Percentiles rank a stretch among this genome's conserved stretches.
Evolutionary conservation across 2,329 filamentous ascomycete species (phyloP).

Genomic region (Talaromyces pinophilus): DNA sequence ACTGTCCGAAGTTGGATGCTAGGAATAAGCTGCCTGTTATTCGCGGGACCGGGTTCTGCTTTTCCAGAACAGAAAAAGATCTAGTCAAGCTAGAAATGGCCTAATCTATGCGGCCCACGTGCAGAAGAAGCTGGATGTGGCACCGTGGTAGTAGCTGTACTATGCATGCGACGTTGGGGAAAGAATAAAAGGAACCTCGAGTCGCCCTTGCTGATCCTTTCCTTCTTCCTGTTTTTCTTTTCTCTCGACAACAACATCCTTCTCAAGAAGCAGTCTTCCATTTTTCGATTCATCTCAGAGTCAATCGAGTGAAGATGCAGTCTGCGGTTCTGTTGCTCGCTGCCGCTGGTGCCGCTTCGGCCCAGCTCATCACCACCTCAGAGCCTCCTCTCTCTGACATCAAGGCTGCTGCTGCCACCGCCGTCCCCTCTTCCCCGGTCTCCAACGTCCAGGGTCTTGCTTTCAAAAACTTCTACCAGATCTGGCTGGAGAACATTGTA

Average conservation of each 20-base stretch:
- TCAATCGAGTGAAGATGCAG: slow-evolving; percentile 50
- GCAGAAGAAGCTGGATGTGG: background rate
- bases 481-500: slow-evolving; percentile 77
- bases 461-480: slow-evolving; percentile 70
- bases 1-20: background rate
- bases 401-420: slow-evolving; percentile 53
- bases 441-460: slow-evolving; percentile 68
- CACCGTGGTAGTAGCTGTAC: slow-evolving; percentile 1
- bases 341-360: slow-evolving; percentile 29
- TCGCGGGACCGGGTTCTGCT: background rate
- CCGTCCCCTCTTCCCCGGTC: slow-evolving; percentile 62
- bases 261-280: slow-evolving; percentile 6
- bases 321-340: slow-evolving; percentile 31
- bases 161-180: slow-evolving; percentile 20
- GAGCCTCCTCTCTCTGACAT: slow-evolving; percentile 35
- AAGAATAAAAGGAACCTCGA: slow-evolving; percentile 24
- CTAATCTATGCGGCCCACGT: slow-evolving; percentile 2
- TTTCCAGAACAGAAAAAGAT: background rate
- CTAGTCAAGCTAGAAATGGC: background rate
- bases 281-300: background rate
- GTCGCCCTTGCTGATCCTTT: slow-evolving; percentile 22
- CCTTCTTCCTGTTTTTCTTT: slow-evolving; percentile 19
- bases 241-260: slow-evolving; percentile 19
- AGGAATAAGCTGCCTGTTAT: background rate
- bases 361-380: slow-evolving; percentile 31